Evolutionary conservation across 768 basidiomycete genomes (phyloP), one percentile per base, ranked within the genome.

Genomic region (Nevesoporus exiguus): DNA sequence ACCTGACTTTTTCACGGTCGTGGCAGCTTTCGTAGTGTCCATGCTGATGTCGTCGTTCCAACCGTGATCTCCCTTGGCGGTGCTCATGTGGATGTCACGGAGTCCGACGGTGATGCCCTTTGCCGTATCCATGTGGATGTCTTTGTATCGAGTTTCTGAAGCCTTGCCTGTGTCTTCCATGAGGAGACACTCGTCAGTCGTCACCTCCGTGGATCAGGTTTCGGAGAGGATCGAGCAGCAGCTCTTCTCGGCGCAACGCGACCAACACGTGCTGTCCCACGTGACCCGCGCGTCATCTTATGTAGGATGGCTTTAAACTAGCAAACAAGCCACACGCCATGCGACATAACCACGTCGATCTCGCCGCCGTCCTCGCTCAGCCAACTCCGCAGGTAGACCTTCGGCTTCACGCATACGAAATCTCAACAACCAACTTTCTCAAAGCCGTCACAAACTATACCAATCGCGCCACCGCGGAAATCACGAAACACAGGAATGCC

Each of bases 91-190:
- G 50, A 88, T 72, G 60, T 81, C 81, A 41, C 74, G 73, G 44
- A 76, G 67, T 51, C 75, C 66, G 6, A 73, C 54, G 13, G 79
- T 78, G 33, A 81, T 61, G 15, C 80, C 84, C 66, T 83, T 90
- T 27, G 88, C 82, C 1, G 92, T 90, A 58, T 84, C 82, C 91
- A 93, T 92, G 65, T 84, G 85, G 7, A 89, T 74, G 66, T 92
- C 88, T 51, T 70, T 75, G 61, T 73, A 71, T 44, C 68, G 65
- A 19, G 70, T 59, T 22, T 70, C 58, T 17, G 52, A 55, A 17
- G 7, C 27, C 21, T 58, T 59, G 19, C 33, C 45, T 19, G 40
- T n/a, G 27, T 58, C 54, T 14, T 47, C 40, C 62, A 66, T 66
- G 53, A 49, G 5, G 29, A 22, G 17, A 17, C 25, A 17, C n/a